phyloP scores from a whole-genome alignment of 2,329 filamentous ascomycete genomes.

The Lomentospora prolificans region DNA sequence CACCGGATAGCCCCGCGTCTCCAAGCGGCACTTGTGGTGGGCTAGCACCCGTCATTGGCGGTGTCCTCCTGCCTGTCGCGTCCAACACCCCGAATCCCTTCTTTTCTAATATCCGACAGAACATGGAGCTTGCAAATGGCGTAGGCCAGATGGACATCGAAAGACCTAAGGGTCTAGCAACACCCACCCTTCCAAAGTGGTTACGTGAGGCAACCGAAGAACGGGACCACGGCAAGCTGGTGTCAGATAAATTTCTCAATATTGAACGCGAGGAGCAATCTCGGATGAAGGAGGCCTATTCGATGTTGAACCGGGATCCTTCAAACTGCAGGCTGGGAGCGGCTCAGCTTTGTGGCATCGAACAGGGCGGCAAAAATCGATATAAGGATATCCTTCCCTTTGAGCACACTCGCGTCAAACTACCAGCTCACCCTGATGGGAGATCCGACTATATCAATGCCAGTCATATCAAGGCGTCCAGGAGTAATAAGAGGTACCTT shows the following conservation, averaged over 20 bases:
- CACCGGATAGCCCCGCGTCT: constrained; percentile 29
- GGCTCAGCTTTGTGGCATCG: constrained; percentile 79
- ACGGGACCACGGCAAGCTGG: constrained; percentile 64
- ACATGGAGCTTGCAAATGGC: constrained; percentile 87
- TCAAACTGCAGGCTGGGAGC: constrained; percentile 16
- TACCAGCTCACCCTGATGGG: constrained; percentile 57
- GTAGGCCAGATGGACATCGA: constrained; percentile 69
- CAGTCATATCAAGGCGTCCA: constrained; percentile 68
- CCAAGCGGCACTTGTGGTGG: constrained; percentile 35
- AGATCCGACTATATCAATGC: constrained; percentile 94
- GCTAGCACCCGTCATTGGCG: constrained; percentile 69
- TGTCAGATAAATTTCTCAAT: constrained; percentile 72
- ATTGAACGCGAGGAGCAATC: constrained; percentile 81
- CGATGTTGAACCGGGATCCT: constrained; percentile 33
- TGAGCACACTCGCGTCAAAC: constrained; percentile 79
- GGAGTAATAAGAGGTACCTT: constrained; percentile 88
- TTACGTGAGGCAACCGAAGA: constrained; percentile 57
- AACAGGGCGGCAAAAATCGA: constrained; percentile 89
- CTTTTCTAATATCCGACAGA: constrained; percentile 92
- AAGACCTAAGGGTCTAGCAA: constrained; percentile 34
- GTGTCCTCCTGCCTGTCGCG: constrained; percentile 67
- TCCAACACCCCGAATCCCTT: constrained; percentile 72
- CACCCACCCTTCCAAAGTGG: constrained; percentile 61
- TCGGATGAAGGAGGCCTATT: constrained; percentile 77
- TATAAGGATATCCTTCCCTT: constrained; percentile 98